Evolutionary conservation across 1,284 basidiomycete genomes (phyloP).

Genomic region (Cerrena zonata): DNA sequence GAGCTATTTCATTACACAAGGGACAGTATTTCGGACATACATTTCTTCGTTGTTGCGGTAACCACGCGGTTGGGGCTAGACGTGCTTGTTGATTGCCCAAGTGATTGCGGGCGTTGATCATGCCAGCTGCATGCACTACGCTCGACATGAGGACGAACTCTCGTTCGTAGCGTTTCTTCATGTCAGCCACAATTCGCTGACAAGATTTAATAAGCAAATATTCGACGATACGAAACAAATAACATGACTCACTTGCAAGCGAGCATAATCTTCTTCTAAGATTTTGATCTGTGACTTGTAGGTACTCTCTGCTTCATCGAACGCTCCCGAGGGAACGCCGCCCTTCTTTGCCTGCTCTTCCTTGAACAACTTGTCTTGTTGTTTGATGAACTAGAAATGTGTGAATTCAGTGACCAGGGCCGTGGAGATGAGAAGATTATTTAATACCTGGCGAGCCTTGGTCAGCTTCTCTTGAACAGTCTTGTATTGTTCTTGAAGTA

Average conservation of each 20-base stretch:
- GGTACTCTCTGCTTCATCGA: slow-evolving; percentile 67
- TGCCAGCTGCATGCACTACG: slow-evolving; percentile 65
- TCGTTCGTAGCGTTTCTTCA: slow-evolving; percentile 56
- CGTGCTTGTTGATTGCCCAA: slow-evolving; percentile 37
- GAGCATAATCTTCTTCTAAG: slow-evolving; percentile 62
- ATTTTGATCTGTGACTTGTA: slow-evolving; percentile 68
- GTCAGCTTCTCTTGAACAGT: slow-evolving; percentile 71
- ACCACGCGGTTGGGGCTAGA: slow-evolving; percentile 50
- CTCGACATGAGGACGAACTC: slow-evolving; percentile 80
- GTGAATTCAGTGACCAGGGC: slow-evolving; percentile 10
- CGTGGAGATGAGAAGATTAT: neutral
- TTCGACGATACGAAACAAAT: slow-evolving; percentile 5
- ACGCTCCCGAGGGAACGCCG: slow-evolving; percentile 37
- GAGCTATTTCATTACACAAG: neutral
- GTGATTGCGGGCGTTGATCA: slow-evolving; percentile 53
- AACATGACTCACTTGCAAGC: slow-evolving; percentile 46
- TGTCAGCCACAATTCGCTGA: slow-evolving; percentile 51
- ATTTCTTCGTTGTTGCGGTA: slow-evolving; percentile 53
- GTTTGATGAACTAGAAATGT: slow-evolving; percentile 73
- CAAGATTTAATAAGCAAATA: slow-evolving; percentile 8
- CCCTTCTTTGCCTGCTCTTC: slow-evolving; percentile 62
- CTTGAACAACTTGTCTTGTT: slow-evolving; percentile 84
- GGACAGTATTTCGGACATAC: slow-evolving; percentile 27
- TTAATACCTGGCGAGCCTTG: slow-evolving; percentile 70
- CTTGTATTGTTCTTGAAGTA: slow-evolving; percentile 67